Evolutionary conservation across 1,139 yeast species (phyloP).

Genomic region (Sugiyamaella paludigena): DNA sequence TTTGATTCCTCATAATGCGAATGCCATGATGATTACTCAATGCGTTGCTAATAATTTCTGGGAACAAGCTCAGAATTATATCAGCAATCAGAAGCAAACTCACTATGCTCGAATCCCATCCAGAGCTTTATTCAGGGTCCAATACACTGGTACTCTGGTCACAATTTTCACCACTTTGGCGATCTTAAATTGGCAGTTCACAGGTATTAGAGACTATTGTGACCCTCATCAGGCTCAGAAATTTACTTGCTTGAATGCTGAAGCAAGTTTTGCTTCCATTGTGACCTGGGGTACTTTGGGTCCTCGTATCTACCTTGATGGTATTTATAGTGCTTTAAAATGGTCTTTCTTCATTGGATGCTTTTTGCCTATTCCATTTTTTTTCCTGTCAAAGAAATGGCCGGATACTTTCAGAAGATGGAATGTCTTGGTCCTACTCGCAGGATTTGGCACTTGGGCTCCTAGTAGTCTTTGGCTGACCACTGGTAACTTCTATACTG

Average conservation of each 20-base stretch:
- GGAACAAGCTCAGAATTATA: slow-evolving; percentile 50
- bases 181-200: slow-evolving; percentile 52
- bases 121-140: slow-evolving; percentile 56
- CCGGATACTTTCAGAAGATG: slow-evolving; percentile 38
- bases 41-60: slow-evolving; percentile 57
- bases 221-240: slow-evolving; percentile 38
- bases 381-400: slow-evolving; percentile 38
- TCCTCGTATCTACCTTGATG: slow-evolving; percentile 52
- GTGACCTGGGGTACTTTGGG: slow-evolving; percentile 47
- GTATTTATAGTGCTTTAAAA: slow-evolving; percentile 41
- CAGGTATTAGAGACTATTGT: slow-evolving; percentile 49
- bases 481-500: slow-evolving; percentile 49
- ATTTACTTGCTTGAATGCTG: slow-evolving; percentile 38
- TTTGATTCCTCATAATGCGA: slow-evolving; percentile 60
- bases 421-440: slow-evolving; percentile 11
- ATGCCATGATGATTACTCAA: slow-evolving; percentile 56
- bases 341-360: slow-evolving; percentile 43
- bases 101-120: slow-evolving; percentile 59
- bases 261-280: slow-evolving; percentile 49
- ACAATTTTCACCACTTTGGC: slow-evolving; percentile 48
- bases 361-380: slow-evolving; percentile 43
- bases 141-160: slow-evolving; percentile 44
- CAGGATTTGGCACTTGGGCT: slow-evolving; percentile 40
- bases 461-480: slow-evolving; percentile 54
- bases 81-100: slow-evolving; percentile 58